Base-by-base conservation (phyloP, 768 basidiomycete genomes). In the Trametes gibbosa region DNA sequence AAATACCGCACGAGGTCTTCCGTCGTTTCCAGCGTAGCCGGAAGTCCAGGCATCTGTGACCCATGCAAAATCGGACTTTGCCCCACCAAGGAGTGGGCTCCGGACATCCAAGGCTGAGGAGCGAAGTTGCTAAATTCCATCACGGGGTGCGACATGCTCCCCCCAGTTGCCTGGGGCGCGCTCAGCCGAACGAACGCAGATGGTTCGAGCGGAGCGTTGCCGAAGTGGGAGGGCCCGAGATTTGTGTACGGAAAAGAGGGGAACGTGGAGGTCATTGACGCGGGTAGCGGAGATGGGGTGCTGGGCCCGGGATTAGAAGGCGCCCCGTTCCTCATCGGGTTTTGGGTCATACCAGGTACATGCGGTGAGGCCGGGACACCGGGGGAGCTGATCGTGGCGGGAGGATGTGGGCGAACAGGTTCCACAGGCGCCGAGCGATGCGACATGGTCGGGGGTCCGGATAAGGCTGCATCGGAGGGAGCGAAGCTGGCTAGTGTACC, bases 191-290 rank as follows among this genome's bases (percentile, higher is more conserved):
- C 53, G 32, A 43, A 37, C 27, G 37, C 40, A 8, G 57, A 43
- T 7, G 58, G 51, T 21, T 32, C 53, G 5, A 27, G 57, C 24
- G 19, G 53, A 6, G 50, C 53, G 5, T 55, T 60, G 9, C 61
- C 50, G 51, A 67, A 67, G 56, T 63, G 61, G 23, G 67, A 64
- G 12, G 66, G 69, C 16, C 63, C 62, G 24, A 67, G 55, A 53
- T 66, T 70, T 5, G 64, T 49, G 50, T 67, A 66, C 32, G 69
- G 61, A 39, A 68, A 61, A 3, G 68, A 64, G 14, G 61, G 63
- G 60, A 68, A 32, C 29, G 67, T 6, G 37, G 66, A 54, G 40
- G 58, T 63, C 19, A 61, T 64, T 23, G 66, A 47, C 32, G 64
- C 48, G 27, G 65, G 41, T 5, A 56, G 39, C 2, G 54, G 37